A percentile compares a stretch with the other conserved stretches of the same genome.
phyloP scores from a whole-genome alignment of 1,284 basidiomycete genomes.

The Cryptococcus jaspeensis region DNA sequence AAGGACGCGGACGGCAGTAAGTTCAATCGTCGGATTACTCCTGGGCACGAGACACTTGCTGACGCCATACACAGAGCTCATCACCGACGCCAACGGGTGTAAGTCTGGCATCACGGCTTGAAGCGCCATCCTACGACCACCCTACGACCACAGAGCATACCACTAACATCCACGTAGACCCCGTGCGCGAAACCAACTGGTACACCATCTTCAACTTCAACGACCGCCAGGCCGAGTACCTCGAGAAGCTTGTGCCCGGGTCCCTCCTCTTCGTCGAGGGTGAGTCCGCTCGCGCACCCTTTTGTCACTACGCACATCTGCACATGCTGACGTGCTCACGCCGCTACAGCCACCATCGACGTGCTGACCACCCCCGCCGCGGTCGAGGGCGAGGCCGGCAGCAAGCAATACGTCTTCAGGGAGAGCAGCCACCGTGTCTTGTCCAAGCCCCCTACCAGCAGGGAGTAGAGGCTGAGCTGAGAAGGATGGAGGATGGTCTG shows the following conservation, averaged over 20 bases:
- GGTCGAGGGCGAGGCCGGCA: constrained; percentile 9
- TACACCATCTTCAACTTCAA: constrained; percentile 45
- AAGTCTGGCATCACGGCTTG: constrained; percentile 4
- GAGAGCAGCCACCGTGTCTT: constrained; percentile 19
- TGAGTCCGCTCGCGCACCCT: constrained; percentile 23
- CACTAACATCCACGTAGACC: constrained; percentile 3
- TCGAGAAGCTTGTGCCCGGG: constrained; percentile 29
- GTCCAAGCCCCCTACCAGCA: constrained; percentile 10
- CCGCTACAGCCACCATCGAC: constrained; percentile 16
- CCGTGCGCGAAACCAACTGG: constrained; percentile 25
- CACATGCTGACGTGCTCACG: not conserved
- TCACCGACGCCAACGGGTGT: constrained; percentile 33
- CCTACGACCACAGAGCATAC: not conserved
- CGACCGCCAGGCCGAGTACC: constrained; percentile 22
- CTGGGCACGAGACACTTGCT: not conserved
- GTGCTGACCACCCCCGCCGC: constrained; percentile 11
- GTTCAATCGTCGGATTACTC: constrained; percentile 6
- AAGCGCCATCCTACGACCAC: not conserved
- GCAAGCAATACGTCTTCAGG: constrained; percentile 36
- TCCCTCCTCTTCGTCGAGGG: constrained; percentile 41
- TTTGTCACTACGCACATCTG: not conserved
- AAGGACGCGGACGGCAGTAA: constrained; percentile 36
- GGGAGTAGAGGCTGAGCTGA: constrained; percentile 2
- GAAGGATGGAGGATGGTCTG: no score
- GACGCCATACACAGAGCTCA: constrained; percentile 14